Evolutionary conservation across 192 early-diverging fungal genomes (phyloP), one percentile per base, ranked within the genome.

Genomic region (Umbelopsis isabellina): DNA sequence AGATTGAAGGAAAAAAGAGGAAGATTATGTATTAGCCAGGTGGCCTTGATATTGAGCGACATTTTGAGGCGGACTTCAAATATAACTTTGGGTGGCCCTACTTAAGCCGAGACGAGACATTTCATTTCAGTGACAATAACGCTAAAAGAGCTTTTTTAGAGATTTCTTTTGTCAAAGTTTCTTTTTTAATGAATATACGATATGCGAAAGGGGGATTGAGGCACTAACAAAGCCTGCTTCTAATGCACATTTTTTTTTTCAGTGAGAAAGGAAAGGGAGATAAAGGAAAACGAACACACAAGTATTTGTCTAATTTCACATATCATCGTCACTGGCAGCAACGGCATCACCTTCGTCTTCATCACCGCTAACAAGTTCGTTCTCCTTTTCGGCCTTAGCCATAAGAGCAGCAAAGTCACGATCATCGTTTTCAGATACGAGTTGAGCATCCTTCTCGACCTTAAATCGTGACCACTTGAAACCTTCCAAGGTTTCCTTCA

Each of bases 351-450:
- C 90, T 69, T 89, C 87, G 74, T 97, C 94, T 66, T 94, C 94
- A 83, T 99, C 97, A 76, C 93, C 97, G 6, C 89, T 87, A 33
- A 98, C 91, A 79, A 97, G 92, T 68, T 89, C 89, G 81, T 97
- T 97, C 82, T 97, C 93, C 82, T 91, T 90, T 80, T 94, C 94
- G 37, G 90, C 92, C 67, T 89, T 87, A 68, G 88, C 93, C 89
- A 99, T 90, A 44, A 95, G 80, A 65, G 91, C 91, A 67, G 88
- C 92, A 55, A 99, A 90, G 85, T 99, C 97, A 78, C 85, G 82
- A 71, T 99, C 97, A 76, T 99, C 97, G 33, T 90, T 89, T 72
- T 95, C 95, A 65, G 88, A 91, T 18, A 99, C 94, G 47, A 91
- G 90, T 75, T 91, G 91, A 64, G 97, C 86, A 77, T 91, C 95